Conservation (phyloP, 2,329 filamentous ascomycete genomes). For the Keithomyces neogunnii region DNA sequence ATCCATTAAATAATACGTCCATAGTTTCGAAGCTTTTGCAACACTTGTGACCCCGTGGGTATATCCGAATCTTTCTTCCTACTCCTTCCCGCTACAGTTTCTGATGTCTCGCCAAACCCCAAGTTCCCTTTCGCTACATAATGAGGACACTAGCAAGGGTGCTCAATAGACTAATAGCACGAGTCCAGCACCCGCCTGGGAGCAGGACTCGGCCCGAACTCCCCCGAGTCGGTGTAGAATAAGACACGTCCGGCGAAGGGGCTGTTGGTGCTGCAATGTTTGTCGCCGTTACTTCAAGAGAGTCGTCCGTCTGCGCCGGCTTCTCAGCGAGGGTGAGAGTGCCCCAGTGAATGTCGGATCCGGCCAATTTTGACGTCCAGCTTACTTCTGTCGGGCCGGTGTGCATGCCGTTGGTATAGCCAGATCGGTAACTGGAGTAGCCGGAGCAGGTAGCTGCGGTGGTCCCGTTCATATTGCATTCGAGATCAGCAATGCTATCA, state of each 20-base stretch:
- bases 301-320: slow-evolving; percentile 22
- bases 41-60: not conserved
- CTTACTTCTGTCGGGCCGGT: slow-evolving; percentile 34
- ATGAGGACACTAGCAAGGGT: not conserved
- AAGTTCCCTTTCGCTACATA: not conserved
- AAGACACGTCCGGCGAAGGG: slow-evolving; percentile 7
- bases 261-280: slow-evolving; percentile 8
- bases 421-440: slow-evolving; percentile 34
- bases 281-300: slow-evolving; percentile 15
- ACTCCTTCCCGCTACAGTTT: not conserved
- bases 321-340: slow-evolving; percentile 32
- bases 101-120: not conserved
- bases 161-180: not conserved
- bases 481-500: slow-evolving; percentile 33
- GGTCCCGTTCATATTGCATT: slow-evolving; percentile 31
- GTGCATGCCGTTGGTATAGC: slow-evolving; percentile 27
- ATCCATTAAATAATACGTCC: too few relatives aligned
- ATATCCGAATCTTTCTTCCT: not conserved
- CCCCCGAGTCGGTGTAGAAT: slow-evolving; percentile 5
- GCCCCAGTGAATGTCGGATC: slow-evolving; percentile 34
- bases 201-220: not conserved
- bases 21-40: too few relatives aligned
- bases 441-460: slow-evolving; percentile 39
- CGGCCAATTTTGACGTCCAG: slow-evolving; percentile 37
- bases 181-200: not conserved